Base-by-base conservation (phyloP, 805 yeast genomes). In the Metschnikowia matae region DNA sequence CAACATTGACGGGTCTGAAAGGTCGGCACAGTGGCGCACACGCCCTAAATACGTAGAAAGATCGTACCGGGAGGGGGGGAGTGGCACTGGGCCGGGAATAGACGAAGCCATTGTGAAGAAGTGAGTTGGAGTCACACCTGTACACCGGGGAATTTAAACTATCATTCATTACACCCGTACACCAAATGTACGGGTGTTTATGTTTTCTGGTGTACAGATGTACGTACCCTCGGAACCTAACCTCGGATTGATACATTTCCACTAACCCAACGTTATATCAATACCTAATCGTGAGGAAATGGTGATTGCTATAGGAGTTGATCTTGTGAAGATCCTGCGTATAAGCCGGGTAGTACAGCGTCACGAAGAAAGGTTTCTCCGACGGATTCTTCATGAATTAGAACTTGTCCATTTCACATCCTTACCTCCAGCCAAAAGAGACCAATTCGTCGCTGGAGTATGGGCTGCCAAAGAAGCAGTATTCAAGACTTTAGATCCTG, bases 11-110 rank as follows among this genome's bases (percentile, higher is more conserved):
- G 99, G 99, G 64, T 91, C 97, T 1, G 96, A 84, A 48, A 94
- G 87, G 51, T 86, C 95, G 14, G 96, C 88, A 69, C 96, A 89
- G 67, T 95, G 99, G 65, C 83, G 82, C 43, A 94, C 97, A 61
- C 99, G 81, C 14, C 99, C 99, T 85, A 87, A 80, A 68, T 94
- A 94, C 0, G 96, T 84, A 51, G 79, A 58, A 29, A 94, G 72
- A 66, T 94, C 96, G 68, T 83, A 88, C 50, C 77, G 80, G 18
- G 97, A 89, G 48, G 76, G 82, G 7, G 97, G 97, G 34, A 91
- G 74, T 0, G 86, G 76, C 41, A 87, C 79, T 6, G 87, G 84
- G 14, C 97, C 97, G 8, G 90, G 83, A 38, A 90, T 80, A 4
- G 96, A 83, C 10, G 96, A 87, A 2, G 97, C 96, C 97, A 90